A percentile compares a stretch with the other conserved stretches of the same genome.
Evolutionary conservation across 192 early-diverging fungal genomes (phyloP).

Genomic region (Gryganskiella cystojenkinii): DNA sequence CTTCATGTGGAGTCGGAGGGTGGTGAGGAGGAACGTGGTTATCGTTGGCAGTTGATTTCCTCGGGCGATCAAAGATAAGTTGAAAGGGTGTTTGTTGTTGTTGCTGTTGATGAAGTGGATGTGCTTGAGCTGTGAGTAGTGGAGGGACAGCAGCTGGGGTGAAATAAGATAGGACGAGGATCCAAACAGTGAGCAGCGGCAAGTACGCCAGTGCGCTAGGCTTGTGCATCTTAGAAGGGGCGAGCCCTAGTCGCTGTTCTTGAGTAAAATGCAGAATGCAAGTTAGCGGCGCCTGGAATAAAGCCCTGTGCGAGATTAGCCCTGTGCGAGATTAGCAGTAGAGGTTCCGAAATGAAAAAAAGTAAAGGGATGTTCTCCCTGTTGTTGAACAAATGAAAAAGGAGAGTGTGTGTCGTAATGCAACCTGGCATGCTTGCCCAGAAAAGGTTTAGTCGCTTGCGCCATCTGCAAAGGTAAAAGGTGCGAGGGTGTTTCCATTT

Average conservation of each 20-base stretch:
- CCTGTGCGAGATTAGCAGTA: too few species aligned
- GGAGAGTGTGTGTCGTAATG: too few species aligned
- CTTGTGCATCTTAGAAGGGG: too few species aligned
- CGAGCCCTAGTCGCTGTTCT: not conserved
- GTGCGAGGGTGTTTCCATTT: too few species aligned
- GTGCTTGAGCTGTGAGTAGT: constrained; percentile 19
- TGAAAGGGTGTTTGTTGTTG: not conserved
- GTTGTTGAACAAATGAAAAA: too few species aligned
- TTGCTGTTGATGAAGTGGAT: constrained; percentile 2
- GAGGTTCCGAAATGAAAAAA: too few species aligned
- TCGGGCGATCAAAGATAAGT: not conserved
- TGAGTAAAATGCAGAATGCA: not conserved
- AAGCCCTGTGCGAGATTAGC: too few species aligned
- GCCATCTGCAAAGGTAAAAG: too few species aligned
- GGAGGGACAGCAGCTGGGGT: not conserved
- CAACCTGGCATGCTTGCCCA: too few species aligned
- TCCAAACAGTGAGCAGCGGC: constrained; percentile 16
- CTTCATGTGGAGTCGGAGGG: not conserved
- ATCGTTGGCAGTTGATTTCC: not conserved
- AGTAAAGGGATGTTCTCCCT: too few species aligned
- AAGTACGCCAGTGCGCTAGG: constrained; percentile 17
- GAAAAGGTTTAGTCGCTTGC: too few species aligned
- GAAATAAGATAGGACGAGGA: constrained; percentile 16
- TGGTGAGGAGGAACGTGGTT: constrained; percentile 1
- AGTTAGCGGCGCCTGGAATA: too few species aligned